These are phyloP conservation scores for Schizochytrium sp. DNA, from an alignment of 108 stramenopile species.

Conservation along the genomic window DNA sequence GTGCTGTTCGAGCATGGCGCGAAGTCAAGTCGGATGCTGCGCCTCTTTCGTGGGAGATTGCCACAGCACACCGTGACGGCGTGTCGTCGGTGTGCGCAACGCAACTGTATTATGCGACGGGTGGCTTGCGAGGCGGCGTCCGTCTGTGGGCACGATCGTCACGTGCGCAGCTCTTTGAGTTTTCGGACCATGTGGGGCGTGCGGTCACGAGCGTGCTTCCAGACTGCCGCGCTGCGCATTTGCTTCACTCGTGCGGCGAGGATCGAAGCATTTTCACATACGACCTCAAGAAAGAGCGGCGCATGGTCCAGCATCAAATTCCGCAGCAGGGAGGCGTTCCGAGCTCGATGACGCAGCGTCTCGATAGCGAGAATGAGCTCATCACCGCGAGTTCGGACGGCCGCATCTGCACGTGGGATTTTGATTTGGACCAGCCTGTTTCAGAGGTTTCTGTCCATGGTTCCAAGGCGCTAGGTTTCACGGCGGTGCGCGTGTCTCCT, in stretches of 20 bases:
- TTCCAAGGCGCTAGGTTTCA: neutral
- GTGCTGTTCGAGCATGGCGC: neutral
- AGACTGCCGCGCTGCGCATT: neutral
- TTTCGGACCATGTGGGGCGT: neutral
- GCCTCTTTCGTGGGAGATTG: neutral
- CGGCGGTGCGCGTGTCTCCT: neutral
- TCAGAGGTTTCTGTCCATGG: neutral
- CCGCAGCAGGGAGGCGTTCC: slow-evolving; percentile 22
- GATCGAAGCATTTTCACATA: slow-evolving; percentile 13
- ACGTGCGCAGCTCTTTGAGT: neutral
- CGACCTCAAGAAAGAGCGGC: neutral
- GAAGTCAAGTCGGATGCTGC: neutral
- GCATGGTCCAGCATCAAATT: slow-evolving; percentile 8
- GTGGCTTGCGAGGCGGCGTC: neutral
- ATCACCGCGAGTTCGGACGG: slow-evolving; percentile 34
- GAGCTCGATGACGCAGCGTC: slow-evolving; percentile 40
- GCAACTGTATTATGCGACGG: neutral
- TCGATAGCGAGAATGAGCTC: slow-evolving; percentile 41
- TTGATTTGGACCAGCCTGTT: slow-evolving; percentile 39
- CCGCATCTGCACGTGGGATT: slow-evolving; percentile 40
- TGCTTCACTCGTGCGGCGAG: neutral
- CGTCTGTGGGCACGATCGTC: neutral
- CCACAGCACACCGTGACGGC: neutral
- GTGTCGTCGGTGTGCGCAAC: neutral
- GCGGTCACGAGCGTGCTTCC: neutral